Evolutionary conservation across 1,284 basidiomycete species (phyloP).

Genomic region (Ustilago cynodontis): DNA sequence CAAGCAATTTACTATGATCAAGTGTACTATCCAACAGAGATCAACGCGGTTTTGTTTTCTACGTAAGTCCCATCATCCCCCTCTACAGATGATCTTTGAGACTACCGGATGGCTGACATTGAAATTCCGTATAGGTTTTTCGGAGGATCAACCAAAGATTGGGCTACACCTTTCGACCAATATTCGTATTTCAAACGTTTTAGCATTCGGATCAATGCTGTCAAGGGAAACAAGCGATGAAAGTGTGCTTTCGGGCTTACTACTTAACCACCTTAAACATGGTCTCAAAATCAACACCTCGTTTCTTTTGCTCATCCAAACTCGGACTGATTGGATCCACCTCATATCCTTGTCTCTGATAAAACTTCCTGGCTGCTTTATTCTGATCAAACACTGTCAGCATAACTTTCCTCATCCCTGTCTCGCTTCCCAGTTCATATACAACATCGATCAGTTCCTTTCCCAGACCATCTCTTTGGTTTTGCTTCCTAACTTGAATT

Average conservation of each 20-base stretch:
- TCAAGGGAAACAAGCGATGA: background rate
- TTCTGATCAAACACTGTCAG: slow-evolving; percentile 52
- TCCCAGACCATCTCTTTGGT: slow-evolving; percentile 43
- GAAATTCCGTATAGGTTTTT: slow-evolving; percentile 49
- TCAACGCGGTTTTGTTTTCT: slow-evolving; percentile 49
- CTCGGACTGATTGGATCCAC: slow-evolving; percentile 71
- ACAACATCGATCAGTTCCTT: slow-evolving; percentile 32
- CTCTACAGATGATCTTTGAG: too few species aligned
- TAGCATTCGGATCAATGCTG: slow-evolving; percentile 31
- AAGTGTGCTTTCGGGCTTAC: background rate
- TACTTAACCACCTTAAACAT: slow-evolving; percentile 30
- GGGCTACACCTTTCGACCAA: slow-evolving; percentile 43
- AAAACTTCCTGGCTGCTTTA: slow-evolving; percentile 28
- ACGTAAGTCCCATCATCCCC: slow-evolving; percentile 29
- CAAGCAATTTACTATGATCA: slow-evolving; percentile 35
- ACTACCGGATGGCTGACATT: too few species aligned
- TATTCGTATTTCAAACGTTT: slow-evolving; percentile 47
- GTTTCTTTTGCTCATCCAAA: slow-evolving; percentile 1
- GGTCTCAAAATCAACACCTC: slow-evolving; percentile 33
- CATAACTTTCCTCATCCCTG: slow-evolving; percentile 37
- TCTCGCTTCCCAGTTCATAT: slow-evolving; percentile 11
- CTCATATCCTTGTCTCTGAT: slow-evolving; percentile 58
- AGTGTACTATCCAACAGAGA: slow-evolving; percentile 25
- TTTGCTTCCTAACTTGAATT: slow-evolving; percentile 26
- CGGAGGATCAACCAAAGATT: slow-evolving; percentile 41